A percentile compares a stretch with the other conserved stretches of the same genome.
These are phyloP conservation scores for Fusarium euwallaceae DNA, from an alignment of 2,329 filamentous ascomycete genomes.

Conservation along the genomic window DNA sequence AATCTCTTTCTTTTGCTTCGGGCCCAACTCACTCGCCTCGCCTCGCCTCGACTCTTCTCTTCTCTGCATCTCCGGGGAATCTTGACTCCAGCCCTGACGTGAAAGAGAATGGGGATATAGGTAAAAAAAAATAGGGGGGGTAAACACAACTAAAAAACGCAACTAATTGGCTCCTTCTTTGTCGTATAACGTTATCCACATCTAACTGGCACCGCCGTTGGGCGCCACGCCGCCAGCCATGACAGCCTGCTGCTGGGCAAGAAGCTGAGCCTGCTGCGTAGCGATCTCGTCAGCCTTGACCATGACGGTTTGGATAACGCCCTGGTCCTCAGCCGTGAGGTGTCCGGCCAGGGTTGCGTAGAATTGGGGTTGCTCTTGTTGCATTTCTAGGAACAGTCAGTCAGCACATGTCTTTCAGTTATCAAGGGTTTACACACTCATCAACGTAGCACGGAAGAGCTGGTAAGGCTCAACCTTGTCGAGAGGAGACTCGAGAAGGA, in stretches of 20 bases:
- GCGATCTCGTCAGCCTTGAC: conserved; percentile 67
- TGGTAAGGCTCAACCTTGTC: conserved; percentile 96
- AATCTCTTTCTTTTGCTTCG: conserved; percentile 47
- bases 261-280: conserved; percentile 46
- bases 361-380: conserved; percentile 90
- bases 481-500: conserved; percentile 90
- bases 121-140: conserved; percentile 38
- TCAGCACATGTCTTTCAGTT: conserved; percentile 40
- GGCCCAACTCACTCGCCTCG: conserved; percentile 35
- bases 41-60: conserved; percentile 4
- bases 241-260: conserved; percentile 47
- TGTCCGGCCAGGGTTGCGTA: conserved; percentile 85
- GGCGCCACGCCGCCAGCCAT: conserved; percentile 34
- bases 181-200: conserved; percentile 11
- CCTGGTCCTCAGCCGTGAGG: conserved; percentile 84
- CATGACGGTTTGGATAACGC: conserved; percentile 83
- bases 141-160: conserved; percentile 39
- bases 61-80: conserved; percentile 47
- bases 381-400: conserved; percentile 72
- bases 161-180: conserved; percentile 36
- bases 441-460: conserved; percentile 84
- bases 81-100: conserved; percentile 45
- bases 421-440: conserved; percentile 73
- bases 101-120: conserved; percentile 46
- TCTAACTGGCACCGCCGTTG: conserved; percentile 47